These are phyloP conservation scores for Solanum neorickii DNA, from an alignment of 257 asterid genomes.

Conservation along the genomic window DNA sequence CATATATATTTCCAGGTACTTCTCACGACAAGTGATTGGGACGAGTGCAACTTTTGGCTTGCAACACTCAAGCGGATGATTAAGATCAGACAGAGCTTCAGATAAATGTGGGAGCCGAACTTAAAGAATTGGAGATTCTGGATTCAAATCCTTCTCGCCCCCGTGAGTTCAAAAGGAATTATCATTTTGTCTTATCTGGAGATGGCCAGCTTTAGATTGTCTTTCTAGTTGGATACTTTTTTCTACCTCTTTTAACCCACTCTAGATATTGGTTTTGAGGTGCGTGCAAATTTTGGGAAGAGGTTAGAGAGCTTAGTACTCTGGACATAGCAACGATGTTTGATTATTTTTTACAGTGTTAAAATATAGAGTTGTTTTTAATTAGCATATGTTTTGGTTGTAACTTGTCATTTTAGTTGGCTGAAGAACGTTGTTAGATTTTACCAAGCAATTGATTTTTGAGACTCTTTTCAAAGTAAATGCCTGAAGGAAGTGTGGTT, in stretches of 20 bases:
- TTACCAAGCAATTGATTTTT: background rate
- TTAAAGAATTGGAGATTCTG: background rate
- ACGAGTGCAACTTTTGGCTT: slow-evolving; percentile 94
- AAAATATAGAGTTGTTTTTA: background rate
- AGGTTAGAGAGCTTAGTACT: background rate
- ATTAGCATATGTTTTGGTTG: background rate
- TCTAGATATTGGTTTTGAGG: background rate
- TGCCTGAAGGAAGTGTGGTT: background rate
- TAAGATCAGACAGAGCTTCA: slow-evolving; percentile 68
- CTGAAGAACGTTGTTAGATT: background rate
- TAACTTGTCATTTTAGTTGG: background rate
- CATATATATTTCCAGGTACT: slow-evolving; percentile 35
- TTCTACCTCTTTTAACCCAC: background rate
- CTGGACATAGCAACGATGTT: background rate
- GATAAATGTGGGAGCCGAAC: slow-evolving; percentile 23
- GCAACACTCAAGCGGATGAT: slow-evolving; percentile 85
- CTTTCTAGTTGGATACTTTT: background rate
- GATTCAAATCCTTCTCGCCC: background rate
- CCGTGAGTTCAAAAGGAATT: background rate
- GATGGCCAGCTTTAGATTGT: background rate
- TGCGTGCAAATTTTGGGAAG: background rate
- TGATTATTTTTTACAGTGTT: background rate
- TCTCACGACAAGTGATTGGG: slow-evolving; percentile 96
- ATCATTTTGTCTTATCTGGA: background rate
- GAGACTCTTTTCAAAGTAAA: background rate